These are phyloP conservation scores for Baudoinia panamericana DNA, from an alignment of 495 filamentous ascomycete genomes.

Conservation along the genomic window DNA sequence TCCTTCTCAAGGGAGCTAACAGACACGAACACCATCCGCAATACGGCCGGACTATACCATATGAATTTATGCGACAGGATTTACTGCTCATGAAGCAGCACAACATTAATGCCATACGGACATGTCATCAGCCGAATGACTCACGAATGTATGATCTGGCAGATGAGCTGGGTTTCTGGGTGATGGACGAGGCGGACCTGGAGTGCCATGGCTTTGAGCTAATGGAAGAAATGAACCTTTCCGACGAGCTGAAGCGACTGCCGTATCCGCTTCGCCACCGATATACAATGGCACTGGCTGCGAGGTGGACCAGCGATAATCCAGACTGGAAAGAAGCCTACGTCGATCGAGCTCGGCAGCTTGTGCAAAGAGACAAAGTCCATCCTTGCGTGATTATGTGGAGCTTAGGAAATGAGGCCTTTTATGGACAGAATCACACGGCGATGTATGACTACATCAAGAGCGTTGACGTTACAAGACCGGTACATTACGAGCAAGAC, in stretches of 20 bases:
- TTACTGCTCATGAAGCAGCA: constrained; percentile 21
- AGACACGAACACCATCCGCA: constrained; percentile 24
- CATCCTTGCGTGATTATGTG: constrained; percentile 55
- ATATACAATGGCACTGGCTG: constrained; percentile 37
- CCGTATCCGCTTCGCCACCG: constrained; percentile 42
- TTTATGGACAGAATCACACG: constrained; percentile 49
- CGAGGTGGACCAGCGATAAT: constrained; percentile 49
- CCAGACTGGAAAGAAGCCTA: constrained; percentile 50
- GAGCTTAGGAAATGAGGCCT: constrained; percentile 58
- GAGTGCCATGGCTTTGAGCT: constrained; percentile 52
- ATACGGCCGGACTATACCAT: constrained; percentile 21
- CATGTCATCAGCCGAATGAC: constrained; percentile 23
- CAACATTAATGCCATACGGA: constrained; percentile 25
- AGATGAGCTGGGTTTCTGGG: constrained; percentile 55
- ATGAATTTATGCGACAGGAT: constrained; percentile 20
- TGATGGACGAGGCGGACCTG: constrained; percentile 60
- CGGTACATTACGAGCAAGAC: constrained; percentile 57
- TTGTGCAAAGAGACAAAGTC: constrained; percentile 54
- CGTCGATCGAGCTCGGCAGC: constrained; percentile 48
- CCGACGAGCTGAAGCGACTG: constrained; percentile 33
- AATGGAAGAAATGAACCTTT: constrained; percentile 32
- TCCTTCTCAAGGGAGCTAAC: constrained; percentile 23
- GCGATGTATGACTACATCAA: constrained; percentile 53
- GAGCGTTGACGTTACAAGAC: constrained; percentile 40
- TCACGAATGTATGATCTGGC: constrained; percentile 40